Evolutionary conservation across 2,329 filamentous ascomycete genomes (phyloP), one percentile per base, ranked within the genome.

Genomic region (Colletotrichum viniferum): DNA sequence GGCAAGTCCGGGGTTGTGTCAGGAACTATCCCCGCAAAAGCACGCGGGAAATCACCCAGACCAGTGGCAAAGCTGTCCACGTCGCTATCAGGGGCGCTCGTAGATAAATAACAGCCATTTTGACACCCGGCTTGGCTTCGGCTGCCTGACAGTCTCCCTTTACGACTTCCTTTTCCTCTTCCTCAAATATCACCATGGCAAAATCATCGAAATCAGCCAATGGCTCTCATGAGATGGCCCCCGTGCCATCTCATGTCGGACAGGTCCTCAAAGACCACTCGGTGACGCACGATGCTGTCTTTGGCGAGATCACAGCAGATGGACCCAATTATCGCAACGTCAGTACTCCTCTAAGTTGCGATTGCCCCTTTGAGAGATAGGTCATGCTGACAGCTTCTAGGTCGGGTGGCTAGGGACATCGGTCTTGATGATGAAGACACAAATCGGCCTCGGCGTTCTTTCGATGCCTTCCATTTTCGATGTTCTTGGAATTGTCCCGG

Each of bases 401-500:
- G 83, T 86, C 62, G 85, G 85, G 62, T 88, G 85, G 85, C 56
- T 85, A 1, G 86, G 85, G 12, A 86, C 86, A 18, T 79, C 81
- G 2, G 83, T 82, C 18, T 79, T 87, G 21, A 87, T 87, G 86
- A 83, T 86, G 79, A 87, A 87, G 78, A 85, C 83, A 2, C 84
- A 87, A 70, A 83, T 87, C 28, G 86, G 86, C 21, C 83, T 88
- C 3, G 80, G 86, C 21, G 86, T 89, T 16, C 83, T 89, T 14
- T 87, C 87, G 0, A 87, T 89, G 32, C 88, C 87, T 1, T 77
- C 80, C 9, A 83, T 84, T 0, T 87, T 88, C 73, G 81, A 89
- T 66, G 80, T 80, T 2, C 82, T 89, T 8, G 88, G 88, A 4
- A 79, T 89, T 32, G 81, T 89, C 9, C 88, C 88, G 0, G 88